Evolutionary conservation across 2,329 filamentous ascomycete species (phyloP).

Genomic region (Dothideomycetidae sp.): DNA sequence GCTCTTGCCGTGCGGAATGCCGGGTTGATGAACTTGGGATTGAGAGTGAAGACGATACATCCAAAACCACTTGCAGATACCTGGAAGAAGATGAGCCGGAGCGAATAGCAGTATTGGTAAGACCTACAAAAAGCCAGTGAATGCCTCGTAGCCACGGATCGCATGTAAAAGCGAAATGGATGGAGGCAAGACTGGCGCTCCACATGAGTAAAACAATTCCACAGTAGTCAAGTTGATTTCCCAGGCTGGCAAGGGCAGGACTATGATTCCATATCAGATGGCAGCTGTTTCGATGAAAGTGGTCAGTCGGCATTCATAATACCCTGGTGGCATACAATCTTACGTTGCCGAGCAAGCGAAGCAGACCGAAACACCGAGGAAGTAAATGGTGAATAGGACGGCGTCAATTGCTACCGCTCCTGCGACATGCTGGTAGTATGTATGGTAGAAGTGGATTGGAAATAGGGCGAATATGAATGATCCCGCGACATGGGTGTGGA

Average conservation of each 20-base stretch:
- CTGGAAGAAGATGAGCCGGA: neutral
- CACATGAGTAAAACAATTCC: slow-evolving; percentile 15
- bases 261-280: slow-evolving; percentile 12
- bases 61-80: slow-evolving; percentile 10
- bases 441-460: slow-evolving; percentile 12
- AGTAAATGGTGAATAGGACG: slow-evolving; percentile 12
- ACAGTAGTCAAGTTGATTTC: slow-evolving; percentile 12
- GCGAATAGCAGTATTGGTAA: neutral
- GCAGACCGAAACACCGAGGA: slow-evolving; percentile 12
- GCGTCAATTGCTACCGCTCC: slow-evolving; percentile 9
- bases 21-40: slow-evolving; percentile 11
- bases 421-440: slow-evolving; percentile 1
- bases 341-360: slow-evolving; percentile 13
- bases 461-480: slow-evolving; percentile 10
- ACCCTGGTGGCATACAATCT: neutral
- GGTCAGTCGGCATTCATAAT: neutral
- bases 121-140: slow-evolving; percentile 12
- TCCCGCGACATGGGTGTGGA: slow-evolving; percentile 13
- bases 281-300: slow-evolving; percentile 10
- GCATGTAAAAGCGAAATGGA: slow-evolving; percentile 13
- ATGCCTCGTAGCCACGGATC: slow-evolving; percentile 7
- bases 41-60: slow-evolving; percentile 12
- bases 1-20: slow-evolving; percentile 11
- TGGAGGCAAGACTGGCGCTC: slow-evolving; percentile 13
- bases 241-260: slow-evolving; percentile 5